A percentile compares a stretch with the other conserved stretches of the same genome.
phyloP scores from a whole-genome alignment of 805 yeast species.

The Starmera amethionina region DNA sequence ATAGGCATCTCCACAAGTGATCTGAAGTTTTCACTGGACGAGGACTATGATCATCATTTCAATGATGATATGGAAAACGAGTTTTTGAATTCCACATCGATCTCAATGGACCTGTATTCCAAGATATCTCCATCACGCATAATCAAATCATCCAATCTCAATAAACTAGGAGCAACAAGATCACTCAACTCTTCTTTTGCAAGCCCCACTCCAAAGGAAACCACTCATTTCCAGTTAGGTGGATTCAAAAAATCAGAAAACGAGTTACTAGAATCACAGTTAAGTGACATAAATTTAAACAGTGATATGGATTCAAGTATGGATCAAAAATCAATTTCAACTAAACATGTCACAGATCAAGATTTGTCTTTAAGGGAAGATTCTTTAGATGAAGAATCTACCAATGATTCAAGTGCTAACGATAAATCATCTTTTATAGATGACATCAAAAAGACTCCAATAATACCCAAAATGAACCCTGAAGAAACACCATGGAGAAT shows the following conservation, averaged over 20 bases:
- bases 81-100: conserved; percentile 17
- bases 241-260: conserved; percentile 2
- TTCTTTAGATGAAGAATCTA: conserved; percentile 2
- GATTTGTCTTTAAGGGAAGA: too few relatives aligned
- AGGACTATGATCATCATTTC: too few relatives aligned
- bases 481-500: conserved; percentile 29
- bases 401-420: conserved; percentile 1
- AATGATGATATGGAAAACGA: conserved; percentile 11
- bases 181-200: conserved; percentile 1
- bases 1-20: not conserved
- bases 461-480: conserved; percentile 23
- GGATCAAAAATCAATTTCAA: too few relatives aligned
- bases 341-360: too few relatives aligned
- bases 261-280: not conserved
- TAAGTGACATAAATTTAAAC: too few relatives aligned
- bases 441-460: conserved; percentile 17
- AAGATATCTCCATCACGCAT: conserved; percentile 16
- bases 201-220: conserved; percentile 14
- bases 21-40: not conserved
- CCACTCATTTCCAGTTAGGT: conserved; percentile 7
- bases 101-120: conserved; percentile 1
- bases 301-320: too few relatives aligned
- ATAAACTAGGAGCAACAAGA: conserved; percentile 4
- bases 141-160: conserved; percentile 13
- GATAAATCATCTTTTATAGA: conserved; percentile 14